phyloP scores from a whole-genome alignment of 306 rosid genomes.

The Pachyrhizus erosus region DNA sequence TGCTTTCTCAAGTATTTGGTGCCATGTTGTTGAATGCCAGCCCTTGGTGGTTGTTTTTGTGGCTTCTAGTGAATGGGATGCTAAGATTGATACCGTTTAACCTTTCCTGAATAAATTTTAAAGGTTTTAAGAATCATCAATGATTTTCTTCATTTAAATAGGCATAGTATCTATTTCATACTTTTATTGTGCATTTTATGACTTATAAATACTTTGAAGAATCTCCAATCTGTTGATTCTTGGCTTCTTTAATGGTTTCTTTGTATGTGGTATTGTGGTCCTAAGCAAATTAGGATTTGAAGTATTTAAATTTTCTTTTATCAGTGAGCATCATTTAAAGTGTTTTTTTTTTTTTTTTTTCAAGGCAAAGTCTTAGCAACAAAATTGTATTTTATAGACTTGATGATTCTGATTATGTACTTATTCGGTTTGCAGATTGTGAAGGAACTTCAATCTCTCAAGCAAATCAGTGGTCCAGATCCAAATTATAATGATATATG shows the following conservation, averaged over 20 bases:
- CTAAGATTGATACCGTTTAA: not conserved
- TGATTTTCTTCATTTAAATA: slow-evolving; percentile 6
- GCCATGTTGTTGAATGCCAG: slow-evolving; percentile 4
- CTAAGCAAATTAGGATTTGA: slow-evolving; percentile 16
- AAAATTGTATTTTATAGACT: slow-evolving; percentile 9
- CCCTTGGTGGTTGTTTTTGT: slow-evolving; percentile 9
- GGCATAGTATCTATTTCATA: not conserved
- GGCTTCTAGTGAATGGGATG: slow-evolving; percentile 15
- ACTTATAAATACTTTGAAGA: slow-evolving; percentile 27
- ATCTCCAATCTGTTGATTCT: not conserved
- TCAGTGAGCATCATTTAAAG: not conserved
- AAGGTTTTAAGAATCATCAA: not conserved
- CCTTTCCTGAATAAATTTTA: slow-evolving; percentile 17
- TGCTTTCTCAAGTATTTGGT: slow-evolving; percentile 27
- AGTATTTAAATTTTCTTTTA: slow-evolving; percentile 35
- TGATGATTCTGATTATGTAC: slow-evolving; percentile 26
- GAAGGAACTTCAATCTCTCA: slow-evolving; percentile 73
- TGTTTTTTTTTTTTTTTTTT: slow-evolving; percentile 24
- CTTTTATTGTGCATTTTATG: slow-evolving; percentile 3
- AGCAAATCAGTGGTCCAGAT: slow-evolving; percentile 83
- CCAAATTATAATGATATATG: slow-evolving; percentile 87
- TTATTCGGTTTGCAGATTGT: slow-evolving; percentile 60
- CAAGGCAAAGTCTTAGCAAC: not conserved
- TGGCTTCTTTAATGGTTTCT: not conserved
- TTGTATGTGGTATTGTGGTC: slow-evolving; percentile 9